phyloP scores from a whole-genome alignment of 1,139 yeast genomes.

The Taphrina flavorubra region DNA sequence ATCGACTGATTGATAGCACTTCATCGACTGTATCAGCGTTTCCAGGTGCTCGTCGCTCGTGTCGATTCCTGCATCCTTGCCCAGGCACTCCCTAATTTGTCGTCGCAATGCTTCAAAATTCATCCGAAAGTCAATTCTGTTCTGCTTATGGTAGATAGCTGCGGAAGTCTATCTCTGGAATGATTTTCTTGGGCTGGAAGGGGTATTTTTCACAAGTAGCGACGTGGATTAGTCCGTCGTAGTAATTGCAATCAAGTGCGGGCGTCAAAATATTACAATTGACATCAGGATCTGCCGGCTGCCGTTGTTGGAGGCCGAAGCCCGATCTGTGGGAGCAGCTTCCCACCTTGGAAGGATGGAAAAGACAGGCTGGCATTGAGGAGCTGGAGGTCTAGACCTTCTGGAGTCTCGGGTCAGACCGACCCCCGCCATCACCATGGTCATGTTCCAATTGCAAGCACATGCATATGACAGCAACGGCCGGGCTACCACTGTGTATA shows the following conservation, averaged over 20 bases:
- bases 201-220: not conserved
- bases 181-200: too few relatives aligned
- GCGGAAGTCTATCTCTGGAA: too few relatives aligned
- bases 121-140: not conserved
- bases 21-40: conserved; percentile 58
- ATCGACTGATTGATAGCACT: conserved; percentile 55
- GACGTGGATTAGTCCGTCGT: too few relatives aligned
- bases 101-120: conserved; percentile 11
- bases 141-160: not conserved
- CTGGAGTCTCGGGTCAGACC: too few relatives aligned
- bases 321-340: not conserved
- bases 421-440: too few relatives aligned
- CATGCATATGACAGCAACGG: too few relatives aligned
- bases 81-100: conserved; percentile 47
- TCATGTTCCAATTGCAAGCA: too few relatives aligned
- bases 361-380: too few relatives aligned
- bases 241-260: not conserved
- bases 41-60: conserved; percentile 63
- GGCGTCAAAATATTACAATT: not conserved
- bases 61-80: conserved; percentile 54
- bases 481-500: too few relatives aligned
- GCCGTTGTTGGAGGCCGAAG: not conserved
- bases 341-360: too few relatives aligned
- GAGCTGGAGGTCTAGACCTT: not conserved
- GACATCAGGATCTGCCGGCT: conserved; percentile 13